phyloP scores from a whole-genome alignment of 345 rosid genomes.

The Excoecaria cochinchinensis region DNA sequence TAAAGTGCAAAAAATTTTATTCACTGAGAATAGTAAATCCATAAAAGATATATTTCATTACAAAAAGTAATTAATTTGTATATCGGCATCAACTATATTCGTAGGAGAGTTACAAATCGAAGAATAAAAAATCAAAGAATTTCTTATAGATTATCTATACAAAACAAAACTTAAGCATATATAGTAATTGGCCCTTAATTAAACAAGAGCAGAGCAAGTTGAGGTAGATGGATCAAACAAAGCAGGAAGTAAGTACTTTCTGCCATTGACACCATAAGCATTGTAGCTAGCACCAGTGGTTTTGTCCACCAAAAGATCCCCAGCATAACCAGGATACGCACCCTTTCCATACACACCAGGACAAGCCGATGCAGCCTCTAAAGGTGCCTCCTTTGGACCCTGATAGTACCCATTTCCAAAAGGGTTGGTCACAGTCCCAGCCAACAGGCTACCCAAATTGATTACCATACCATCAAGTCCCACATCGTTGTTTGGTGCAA shows the following conservation, averaged over 20 bases:
- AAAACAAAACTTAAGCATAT: too few species aligned
- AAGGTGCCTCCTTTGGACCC: conserved; percentile 34
- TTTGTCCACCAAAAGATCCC: conserved; percentile 25
- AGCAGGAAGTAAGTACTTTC: conserved; percentile 34
- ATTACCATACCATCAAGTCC: conserved; percentile 32
- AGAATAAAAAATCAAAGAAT: too few species aligned
- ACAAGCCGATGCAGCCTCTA: conserved; percentile 35
- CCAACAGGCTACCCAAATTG: conserved; percentile 29
- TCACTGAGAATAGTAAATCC: too few species aligned
- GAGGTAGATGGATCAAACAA: conserved; percentile 28
- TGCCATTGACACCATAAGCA: conserved; percentile 26
- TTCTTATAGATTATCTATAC: too few species aligned
- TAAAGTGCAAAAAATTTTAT: too few species aligned
- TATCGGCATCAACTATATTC: too few species aligned
- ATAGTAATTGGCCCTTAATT: too few species aligned
- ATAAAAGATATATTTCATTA: too few species aligned
- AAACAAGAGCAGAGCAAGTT: conserved; percentile 21
- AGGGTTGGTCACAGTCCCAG: conserved; percentile 33
- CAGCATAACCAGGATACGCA: conserved; percentile 34
- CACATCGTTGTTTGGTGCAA: conserved; percentile 31
- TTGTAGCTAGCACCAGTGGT: conserved; percentile 31
- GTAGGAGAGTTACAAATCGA: too few species aligned
- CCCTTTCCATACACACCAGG: conserved; percentile 26
- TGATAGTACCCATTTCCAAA: conserved; percentile 34
- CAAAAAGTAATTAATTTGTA: too few species aligned